phyloP scores from a whole-genome alignment of 2,329 filamentous ascomycete genomes.

The Magnaporthiopsis incrustans region DNA sequence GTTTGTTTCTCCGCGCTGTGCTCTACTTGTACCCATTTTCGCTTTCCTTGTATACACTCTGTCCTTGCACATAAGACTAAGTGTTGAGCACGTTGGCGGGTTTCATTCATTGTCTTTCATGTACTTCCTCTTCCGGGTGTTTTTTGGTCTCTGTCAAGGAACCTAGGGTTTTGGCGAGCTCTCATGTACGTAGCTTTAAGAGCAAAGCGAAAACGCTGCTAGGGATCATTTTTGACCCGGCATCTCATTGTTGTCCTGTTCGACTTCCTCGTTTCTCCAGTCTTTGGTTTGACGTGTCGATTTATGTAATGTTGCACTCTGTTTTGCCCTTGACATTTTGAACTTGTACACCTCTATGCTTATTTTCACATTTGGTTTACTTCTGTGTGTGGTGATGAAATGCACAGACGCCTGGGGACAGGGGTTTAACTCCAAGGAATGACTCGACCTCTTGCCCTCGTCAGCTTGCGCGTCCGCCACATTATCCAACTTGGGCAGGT shows the following conservation, averaged over 20 bases:
- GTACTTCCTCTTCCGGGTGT: conserved; percentile 18
- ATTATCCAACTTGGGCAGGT: not conserved
- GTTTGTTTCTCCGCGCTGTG: not conserved
- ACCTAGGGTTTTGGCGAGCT: conserved; percentile 16
- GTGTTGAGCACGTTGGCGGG: too few relatives aligned
- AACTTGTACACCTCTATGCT: too few relatives aligned
- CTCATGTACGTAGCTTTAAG: conserved; percentile 17
- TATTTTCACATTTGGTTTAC: too few relatives aligned
- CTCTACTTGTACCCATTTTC: conserved; percentile 1
- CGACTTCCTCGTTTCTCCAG: not conserved
- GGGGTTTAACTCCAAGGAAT: too few relatives aligned
- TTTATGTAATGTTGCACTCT: too few relatives aligned
- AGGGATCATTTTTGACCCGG: conserved; percentile 32
- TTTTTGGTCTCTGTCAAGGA: conserved; percentile 29
- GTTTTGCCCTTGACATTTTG: too few relatives aligned
- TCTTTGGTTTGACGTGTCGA: too few relatives aligned
- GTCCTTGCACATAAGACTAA: not conserved
- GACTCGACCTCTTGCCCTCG: not conserved
- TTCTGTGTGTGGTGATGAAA: too few relatives aligned
- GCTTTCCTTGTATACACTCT: not conserved
- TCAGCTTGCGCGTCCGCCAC: not conserved
- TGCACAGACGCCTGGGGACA: too few relatives aligned
- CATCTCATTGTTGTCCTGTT: not conserved
- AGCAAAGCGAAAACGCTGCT: conserved; percentile 24
- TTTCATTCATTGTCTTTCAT: conserved; percentile 5